Evolutionary conservation across 768 basidiomycete genomes (phyloP), one percentile per base, ranked within the genome.

Genomic region (Ephemerocybe angulata): DNA sequence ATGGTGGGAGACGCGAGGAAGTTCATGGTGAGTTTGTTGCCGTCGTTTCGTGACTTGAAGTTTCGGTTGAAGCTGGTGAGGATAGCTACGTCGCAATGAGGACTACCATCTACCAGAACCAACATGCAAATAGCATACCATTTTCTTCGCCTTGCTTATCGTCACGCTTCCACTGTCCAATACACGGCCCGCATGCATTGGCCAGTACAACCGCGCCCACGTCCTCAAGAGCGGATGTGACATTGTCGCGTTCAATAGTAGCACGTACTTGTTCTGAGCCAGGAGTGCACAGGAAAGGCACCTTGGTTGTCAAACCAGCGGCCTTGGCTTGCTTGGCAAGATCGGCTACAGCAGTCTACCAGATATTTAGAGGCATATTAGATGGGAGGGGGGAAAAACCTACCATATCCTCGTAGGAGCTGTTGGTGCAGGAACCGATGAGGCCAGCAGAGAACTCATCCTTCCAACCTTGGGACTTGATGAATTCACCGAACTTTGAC

Each of bases 351-450:
- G 90, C 85, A 7, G 93, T 93, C 93, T 93, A 63, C 28, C 35
- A 10, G 21, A 15, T 33, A n/a, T 35, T 27, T 37, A 50, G 47
- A 31, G 15, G 52, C 11, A 48, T 50, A 53, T 46, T 57, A 58
- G 62, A 35, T 52, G 50, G 38, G 29, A 25, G 2, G 49, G 10
- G 33, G 41, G 31, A 29, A n/a, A 7, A 53, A 38, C 54, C 11
- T 57, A 90, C 91, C 92, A 94, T 87, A 65, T 94, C 92, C 68
- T 96, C 92, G 66, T 98, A 99, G 4, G 94, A 97, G 56, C 94
- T 97, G 70, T 99, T 99, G 28, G 97, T 99, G 70, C 97, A 99
- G n/a, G 93, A 97, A 22, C 97, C 97, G 64, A 99, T 99, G 25
- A 99, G 79, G 48, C 80, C 84, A 22, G 94, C 96, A 11, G 93